Percentiles rank a stretch among this genome's conserved stretches.
phyloP scores from a whole-genome alignment of 179 eudicot species.

The Pouteria campechiana region DNA sequence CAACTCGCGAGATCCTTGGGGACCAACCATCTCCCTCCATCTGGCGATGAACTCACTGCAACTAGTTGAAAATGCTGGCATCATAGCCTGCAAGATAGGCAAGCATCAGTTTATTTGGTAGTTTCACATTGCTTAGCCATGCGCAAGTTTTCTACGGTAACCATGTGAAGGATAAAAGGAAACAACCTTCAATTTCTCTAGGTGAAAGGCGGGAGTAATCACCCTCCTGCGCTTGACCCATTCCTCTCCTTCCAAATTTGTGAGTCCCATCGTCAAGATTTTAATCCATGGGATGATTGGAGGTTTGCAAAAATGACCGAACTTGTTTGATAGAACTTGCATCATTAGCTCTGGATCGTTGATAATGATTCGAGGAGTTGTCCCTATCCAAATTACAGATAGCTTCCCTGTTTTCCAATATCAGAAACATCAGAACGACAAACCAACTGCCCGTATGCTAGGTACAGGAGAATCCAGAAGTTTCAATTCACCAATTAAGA shows the following conservation, averaged over 20 bases:
- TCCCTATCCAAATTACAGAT: conserved; percentile 28
- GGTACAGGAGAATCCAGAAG: too few species aligned
- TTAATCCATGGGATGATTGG: conserved; percentile 17
- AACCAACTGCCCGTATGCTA: too few species aligned
- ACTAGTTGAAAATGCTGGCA: conserved; percentile 16
- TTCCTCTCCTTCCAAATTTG: conserved; percentile 34
- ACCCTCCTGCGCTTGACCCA: conserved; percentile 39
- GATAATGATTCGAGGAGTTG: conserved; percentile 30
- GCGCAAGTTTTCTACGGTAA: too few species aligned
- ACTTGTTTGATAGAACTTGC: conserved; percentile 33
- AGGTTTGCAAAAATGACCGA: conserved; percentile 38
- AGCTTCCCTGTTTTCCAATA: conserved; percentile 21
- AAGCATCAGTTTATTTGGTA: background rate
- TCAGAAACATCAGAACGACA: too few species aligned
- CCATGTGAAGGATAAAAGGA: background rate
- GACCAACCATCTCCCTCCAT: conserved; percentile 16
- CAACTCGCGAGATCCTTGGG: conserved; percentile 22
- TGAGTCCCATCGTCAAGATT: conserved; percentile 29
- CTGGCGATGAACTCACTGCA: conserved; percentile 16
- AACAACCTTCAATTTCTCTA: conserved; percentile 29
- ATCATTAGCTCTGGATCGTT: conserved; percentile 31
- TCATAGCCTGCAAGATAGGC: conserved; percentile 19
- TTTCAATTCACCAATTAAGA: too few species aligned
- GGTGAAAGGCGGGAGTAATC: conserved; percentile 42
- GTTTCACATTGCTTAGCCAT: too few species aligned